A percentile compares a stretch with the other conserved stretches of the same genome.
Evolutionary conservation across 306 rosid genomes (phyloP).

Genomic region (Geum urbanum): DNA sequence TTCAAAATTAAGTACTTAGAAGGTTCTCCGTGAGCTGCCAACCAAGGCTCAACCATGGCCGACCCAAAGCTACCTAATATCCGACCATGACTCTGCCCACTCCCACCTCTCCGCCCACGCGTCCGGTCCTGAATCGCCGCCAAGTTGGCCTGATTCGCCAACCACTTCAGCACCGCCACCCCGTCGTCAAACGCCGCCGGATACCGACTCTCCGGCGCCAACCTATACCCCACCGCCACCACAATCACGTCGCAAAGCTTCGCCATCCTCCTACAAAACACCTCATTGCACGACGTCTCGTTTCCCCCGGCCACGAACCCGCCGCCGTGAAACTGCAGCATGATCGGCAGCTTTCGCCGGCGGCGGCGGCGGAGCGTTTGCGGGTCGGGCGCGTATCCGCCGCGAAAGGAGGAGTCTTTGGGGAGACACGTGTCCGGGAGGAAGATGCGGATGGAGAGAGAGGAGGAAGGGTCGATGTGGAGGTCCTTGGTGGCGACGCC

Average conservation of each 20-base stretch:
- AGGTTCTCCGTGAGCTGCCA: conserved; percentile 87
- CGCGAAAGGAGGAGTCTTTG: conserved; percentile 28
- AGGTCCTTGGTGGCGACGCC: conserved; percentile 91
- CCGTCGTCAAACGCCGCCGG: conserved; percentile 92
- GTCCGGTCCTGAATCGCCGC: conserved; percentile 54
- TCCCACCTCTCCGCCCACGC: conserved; percentile 3
- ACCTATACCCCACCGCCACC: conserved; percentile 75
- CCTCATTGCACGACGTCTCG: conserved; percentile 61
- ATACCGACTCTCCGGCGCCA: conserved; percentile 83
- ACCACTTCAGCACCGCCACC: conserved; percentile 69
- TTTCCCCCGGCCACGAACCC: conserved; percentile 84
- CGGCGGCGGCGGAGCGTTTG: conserved; percentile 24
- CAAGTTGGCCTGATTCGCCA: conserved; percentile 77
- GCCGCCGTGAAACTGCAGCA: conserved; percentile 91
- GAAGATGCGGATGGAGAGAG: conserved; percentile 75
- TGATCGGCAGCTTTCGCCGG: conserved; percentile 54
- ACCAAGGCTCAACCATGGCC: conserved; percentile 91
- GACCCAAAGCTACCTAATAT: conserved; percentile 75
- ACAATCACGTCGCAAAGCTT: conserved; percentile 66
- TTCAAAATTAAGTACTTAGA: conserved; percentile 41
- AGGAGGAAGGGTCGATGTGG: conserved; percentile 66
- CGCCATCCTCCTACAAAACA: conserved; percentile 67
- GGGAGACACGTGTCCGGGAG: conserved; percentile 73
- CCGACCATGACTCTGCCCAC: conserved; percentile 19
- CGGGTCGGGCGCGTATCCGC: conserved; percentile 45